Evolutionary conservation across 208 protist genomes (phyloP), one percentile per base, ranked within the genome.

Genomic region (Porcisia hertigi): DNA sequence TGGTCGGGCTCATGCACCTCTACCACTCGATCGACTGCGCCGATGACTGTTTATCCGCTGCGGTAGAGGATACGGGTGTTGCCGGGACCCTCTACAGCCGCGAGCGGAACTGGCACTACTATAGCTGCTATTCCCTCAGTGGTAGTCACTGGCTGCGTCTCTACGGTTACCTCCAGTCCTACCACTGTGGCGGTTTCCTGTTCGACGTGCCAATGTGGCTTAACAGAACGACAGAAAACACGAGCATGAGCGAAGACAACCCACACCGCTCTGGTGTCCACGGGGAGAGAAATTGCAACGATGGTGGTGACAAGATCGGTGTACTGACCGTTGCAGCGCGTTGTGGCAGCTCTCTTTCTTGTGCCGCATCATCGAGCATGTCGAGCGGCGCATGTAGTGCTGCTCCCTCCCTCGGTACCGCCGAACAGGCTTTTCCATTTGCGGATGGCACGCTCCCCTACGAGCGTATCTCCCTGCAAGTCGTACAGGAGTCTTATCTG

Each of bases 181-280:
- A 89, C 59, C 80, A 92, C 79, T 92, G 88, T 62, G 85, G 88
- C 47, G 88, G 88, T 11, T 92, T 80, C 60, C 69, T 81, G 69
- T 85, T 89, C 62, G 83, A 89, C 41, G 69, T 86, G 2, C 85
- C 88, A 16, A 69, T 85, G 20, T 90, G 79, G 79, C 39, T 78
- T 3, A 23, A 12, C n/a, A 43, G 60, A 18, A 41, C n/a, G 58
- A 59, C 59, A 30, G 8, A 3, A 52, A 12, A 52, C 47, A 52
- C 47, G 11, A 5, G 47, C 47, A 52, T 52, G 8, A 12, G 47
- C 11, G 47, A 12, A 52, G 11, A 14, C 47, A 52, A 52, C 47
- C 47, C 5, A 0, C 47, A 5, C 11, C 47, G 47, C 47, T 52
- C 47, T 14, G 5, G 47, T 5, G 47, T 14, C 1, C 11, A 12